These are phyloP conservation scores for Gamsiella multidivaricata DNA, from an alignment of 192 early-diverging fungal species.

Conservation along the genomic window DNA sequence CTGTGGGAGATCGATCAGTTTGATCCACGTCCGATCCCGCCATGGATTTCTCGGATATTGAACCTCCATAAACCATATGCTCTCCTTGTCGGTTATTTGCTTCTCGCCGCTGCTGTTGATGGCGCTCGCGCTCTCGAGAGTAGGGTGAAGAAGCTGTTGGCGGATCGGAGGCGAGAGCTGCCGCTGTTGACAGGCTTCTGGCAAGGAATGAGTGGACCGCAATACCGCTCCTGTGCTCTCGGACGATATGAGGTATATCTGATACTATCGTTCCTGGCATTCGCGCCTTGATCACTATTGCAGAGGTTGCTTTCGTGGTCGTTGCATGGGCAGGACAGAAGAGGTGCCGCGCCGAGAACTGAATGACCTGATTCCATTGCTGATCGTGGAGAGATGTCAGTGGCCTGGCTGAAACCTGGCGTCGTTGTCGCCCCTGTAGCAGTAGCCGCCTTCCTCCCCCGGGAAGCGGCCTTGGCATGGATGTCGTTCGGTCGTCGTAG, in stretches of 20 bases:
- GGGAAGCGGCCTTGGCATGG: conserved; percentile 40
- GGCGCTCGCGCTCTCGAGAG: neutral
- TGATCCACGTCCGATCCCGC: too few species aligned
- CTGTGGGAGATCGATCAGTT: neutral
- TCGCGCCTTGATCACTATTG: neutral
- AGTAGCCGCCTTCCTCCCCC: conserved; percentile 4
- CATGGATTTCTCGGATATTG: too few species aligned
- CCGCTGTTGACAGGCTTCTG: neutral
- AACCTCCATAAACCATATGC: too few species aligned
- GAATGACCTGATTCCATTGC: conserved; percentile 43
- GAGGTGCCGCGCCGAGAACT: conserved; percentile 43
- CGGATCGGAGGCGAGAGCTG: conserved; percentile 18
- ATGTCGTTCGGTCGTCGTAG: too few species aligned
- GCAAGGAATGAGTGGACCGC: too few species aligned
- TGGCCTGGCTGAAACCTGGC: neutral
- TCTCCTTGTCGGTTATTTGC: too few species aligned
- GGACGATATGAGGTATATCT: neutral
- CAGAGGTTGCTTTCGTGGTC: neutral
- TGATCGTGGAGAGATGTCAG: neutral
- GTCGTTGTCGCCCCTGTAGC: conserved; percentile 4
- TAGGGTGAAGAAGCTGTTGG: neutral
- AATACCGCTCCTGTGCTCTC: too few species aligned
- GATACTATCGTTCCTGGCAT: neutral
- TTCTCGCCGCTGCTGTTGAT: neutral
- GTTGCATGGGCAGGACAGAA: conserved; percentile 40